Percentiles rank a stretch among this genome's conserved stretches.
These are phyloP conservation scores for Monosporascus ibericus DNA, from an alignment of 2,329 filamentous ascomycete genomes.

Conservation along the genomic window DNA sequence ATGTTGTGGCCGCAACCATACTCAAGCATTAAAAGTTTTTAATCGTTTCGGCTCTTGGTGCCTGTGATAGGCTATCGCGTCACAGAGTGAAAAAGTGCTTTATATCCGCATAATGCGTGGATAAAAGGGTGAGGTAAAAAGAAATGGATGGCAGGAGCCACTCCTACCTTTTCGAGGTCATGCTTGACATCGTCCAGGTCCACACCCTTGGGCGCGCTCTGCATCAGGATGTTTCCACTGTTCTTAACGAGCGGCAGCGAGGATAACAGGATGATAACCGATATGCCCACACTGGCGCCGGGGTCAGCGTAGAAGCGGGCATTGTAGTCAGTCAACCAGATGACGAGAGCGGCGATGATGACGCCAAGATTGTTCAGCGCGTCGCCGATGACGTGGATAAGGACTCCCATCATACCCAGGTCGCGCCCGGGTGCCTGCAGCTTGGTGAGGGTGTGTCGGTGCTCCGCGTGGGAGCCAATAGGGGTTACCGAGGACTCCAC, in stretches of 20 bases:
- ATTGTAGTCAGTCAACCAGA: slow-evolving; percentile 57
- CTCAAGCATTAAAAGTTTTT: too few relatives aligned
- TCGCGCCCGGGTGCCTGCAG: slow-evolving; percentile 41
- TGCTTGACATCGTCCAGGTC: slow-evolving; percentile 58
- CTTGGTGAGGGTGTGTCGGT: slow-evolving; percentile 37
- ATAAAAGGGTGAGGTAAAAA: too few relatives aligned
- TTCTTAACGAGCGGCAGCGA: slow-evolving; percentile 56
- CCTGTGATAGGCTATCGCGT: too few relatives aligned
- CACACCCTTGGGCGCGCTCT: slow-evolving; percentile 58
- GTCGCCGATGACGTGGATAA: slow-evolving; percentile 67
- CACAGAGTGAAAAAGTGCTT: too few relatives aligned
- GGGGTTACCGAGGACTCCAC: slow-evolving; percentile 15
- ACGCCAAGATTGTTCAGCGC: slow-evolving; percentile 73
- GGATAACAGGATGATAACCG: slow-evolving; percentile 64
- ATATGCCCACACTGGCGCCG: slow-evolving; percentile 61
- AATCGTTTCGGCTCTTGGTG: too few relatives aligned
- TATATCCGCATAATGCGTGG: too few relatives aligned
- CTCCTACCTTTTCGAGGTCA: slow-evolving; percentile 56
- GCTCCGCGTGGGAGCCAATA: slow-evolving; percentile 37
- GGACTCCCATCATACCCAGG: slow-evolving; percentile 64
- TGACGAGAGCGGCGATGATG: slow-evolving; percentile 61
- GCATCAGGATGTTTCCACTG: slow-evolving; percentile 60
- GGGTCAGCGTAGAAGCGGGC: slow-evolving; percentile 67
- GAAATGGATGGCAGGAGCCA: too few relatives aligned
- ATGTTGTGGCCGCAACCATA: too few relatives aligned